Conservation (phyloP, 1,139 yeast species). For the Meyerozyma guilliermondii region DNA sequence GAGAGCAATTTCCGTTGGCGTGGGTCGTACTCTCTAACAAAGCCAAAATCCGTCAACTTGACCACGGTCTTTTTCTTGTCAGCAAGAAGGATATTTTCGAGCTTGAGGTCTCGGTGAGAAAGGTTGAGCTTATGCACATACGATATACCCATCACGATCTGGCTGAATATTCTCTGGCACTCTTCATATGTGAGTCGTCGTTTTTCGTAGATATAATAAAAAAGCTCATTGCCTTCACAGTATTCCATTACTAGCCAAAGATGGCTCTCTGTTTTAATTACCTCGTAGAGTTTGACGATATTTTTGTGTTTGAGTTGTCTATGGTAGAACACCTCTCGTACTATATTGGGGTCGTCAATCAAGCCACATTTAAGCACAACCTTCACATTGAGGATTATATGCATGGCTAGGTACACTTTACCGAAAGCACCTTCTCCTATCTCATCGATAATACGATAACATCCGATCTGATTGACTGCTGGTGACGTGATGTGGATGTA, state of each 20-base stretch:
- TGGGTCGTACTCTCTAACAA: conserved; percentile 72
- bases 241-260: conserved; percentile 90
- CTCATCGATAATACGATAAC: conserved; percentile 62
- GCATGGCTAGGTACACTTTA: conserved; percentile 79
- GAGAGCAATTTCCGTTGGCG: conserved; percentile 52
- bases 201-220: conserved; percentile 60
- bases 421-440: conserved; percentile 94
- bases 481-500: conserved; percentile 51
- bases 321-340: conserved; percentile 86
- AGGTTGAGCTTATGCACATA: conserved; percentile 80
- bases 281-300: conserved; percentile 81
- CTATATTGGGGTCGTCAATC: conserved; percentile 83
- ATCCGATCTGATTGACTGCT: conserved; percentile 64
- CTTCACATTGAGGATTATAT: conserved; percentile 63
- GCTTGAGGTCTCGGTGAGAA: conserved; percentile 84
- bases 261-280: conserved; percentile 70
- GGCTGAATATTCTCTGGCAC: conserved; percentile 62
- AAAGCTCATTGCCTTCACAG: conserved; percentile 85
- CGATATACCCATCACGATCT: conserved; percentile 75
- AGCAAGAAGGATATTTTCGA: conserved; percentile 80
- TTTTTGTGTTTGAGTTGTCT: conserved; percentile 79
- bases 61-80: conserved; percentile 52
- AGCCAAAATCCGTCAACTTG: conserved; percentile 89
- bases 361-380: conserved; percentile 85
- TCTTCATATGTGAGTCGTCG: conserved; percentile 52